phyloP scores from a whole-genome alignment of 2,329 filamentous ascomycete genomes.

The Leptodontidium sp. region DNA sequence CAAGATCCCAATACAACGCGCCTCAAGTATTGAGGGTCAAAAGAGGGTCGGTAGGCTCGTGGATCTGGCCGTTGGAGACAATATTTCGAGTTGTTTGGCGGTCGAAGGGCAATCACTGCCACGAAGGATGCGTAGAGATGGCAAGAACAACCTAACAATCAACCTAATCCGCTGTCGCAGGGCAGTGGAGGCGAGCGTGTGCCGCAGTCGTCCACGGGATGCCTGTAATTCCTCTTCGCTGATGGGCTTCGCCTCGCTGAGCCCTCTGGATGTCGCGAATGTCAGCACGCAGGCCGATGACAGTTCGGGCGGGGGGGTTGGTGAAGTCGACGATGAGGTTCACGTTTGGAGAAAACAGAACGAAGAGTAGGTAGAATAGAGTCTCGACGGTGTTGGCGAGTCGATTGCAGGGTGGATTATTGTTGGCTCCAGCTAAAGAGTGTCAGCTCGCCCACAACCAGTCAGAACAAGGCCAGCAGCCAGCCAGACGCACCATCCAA shows the following conservation, averaged over 20 bases:
- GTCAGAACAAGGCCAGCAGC: constrained; percentile 24
- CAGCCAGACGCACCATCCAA: constrained; percentile 34
- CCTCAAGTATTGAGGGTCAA: constrained; percentile 29
- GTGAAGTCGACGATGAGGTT: constrained; percentile 29
- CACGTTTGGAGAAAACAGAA: constrained; percentile 32
- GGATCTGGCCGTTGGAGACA: constrained; percentile 24
- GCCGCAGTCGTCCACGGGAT: constrained; percentile 27
- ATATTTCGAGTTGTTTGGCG: constrained; percentile 20
- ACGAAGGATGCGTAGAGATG: constrained; percentile 36
- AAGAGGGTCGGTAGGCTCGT: constrained; percentile 25
- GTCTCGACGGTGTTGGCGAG: constrained; percentile 34
- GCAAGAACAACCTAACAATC: constrained; percentile 33
- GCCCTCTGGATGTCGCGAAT: constrained; percentile 27
- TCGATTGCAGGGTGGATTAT: constrained; percentile 28
- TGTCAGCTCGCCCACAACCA: constrained; percentile 39
- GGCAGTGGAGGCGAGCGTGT: constrained; percentile 29
- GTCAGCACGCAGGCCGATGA: constrained; percentile 31
- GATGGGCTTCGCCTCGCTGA: constrained; percentile 30
- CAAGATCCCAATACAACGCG: constrained; percentile 32
- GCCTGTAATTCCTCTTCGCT: constrained; percentile 15
- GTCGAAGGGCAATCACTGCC: constrained; percentile 32
- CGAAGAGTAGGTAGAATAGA: constrained; percentile 7
- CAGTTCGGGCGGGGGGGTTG: constrained; percentile 9
- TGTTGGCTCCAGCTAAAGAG: constrained; percentile 36
- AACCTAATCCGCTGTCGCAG: constrained; percentile 27